A percentile compares a stretch with the other conserved stretches of the same genome.
Conservation (phyloP, 306 rosid species). For the Vicia sativa region DNA sequence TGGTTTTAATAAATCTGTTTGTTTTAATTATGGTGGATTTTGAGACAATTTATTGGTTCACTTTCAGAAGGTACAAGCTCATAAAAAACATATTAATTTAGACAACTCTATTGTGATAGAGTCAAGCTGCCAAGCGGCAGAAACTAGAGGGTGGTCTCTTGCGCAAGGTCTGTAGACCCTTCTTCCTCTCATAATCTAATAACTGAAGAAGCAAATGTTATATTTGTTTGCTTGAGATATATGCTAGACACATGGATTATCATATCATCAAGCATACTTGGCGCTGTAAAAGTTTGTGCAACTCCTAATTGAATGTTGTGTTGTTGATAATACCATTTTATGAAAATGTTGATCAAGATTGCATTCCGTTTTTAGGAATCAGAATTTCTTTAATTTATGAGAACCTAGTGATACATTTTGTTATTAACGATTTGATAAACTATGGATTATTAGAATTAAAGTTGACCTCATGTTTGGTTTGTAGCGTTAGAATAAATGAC, state of each 20-base stretch:
- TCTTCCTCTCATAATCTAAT: constrained; percentile 31
- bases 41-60: too few relatives aligned
- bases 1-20: too few relatives aligned
- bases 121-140: constrained; percentile 88
- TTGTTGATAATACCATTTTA: too few relatives aligned
- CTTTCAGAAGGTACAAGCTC: constrained; percentile 56
- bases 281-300: constrained; percentile 18
- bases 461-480: constrained; percentile 32
- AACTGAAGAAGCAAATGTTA: constrained; percentile 8
- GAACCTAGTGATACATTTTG: constrained; percentile 23
- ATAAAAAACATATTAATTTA: constrained; percentile 56
- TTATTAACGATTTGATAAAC: constrained; percentile 1
- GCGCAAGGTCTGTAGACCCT: constrained; percentile 61
- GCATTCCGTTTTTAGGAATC: too few relatives aligned
- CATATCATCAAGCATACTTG: too few relatives aligned
- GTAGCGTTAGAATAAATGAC: constrained; percentile 28
- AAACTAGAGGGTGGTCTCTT: constrained; percentile 84
- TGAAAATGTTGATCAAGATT: too few relatives aligned
- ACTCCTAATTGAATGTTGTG: constrained; percentile 13
- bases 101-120: constrained; percentile 56
- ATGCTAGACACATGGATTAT: not conserved
- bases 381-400: constrained; percentile 13
- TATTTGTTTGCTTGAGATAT: constrained; percentile 28
- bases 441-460: constrained; percentile 22
- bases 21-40: too few relatives aligned